Base-by-base conservation (phyloP, 768 basidiomycete genomes). In the Calocybe cyanea region DNA sequence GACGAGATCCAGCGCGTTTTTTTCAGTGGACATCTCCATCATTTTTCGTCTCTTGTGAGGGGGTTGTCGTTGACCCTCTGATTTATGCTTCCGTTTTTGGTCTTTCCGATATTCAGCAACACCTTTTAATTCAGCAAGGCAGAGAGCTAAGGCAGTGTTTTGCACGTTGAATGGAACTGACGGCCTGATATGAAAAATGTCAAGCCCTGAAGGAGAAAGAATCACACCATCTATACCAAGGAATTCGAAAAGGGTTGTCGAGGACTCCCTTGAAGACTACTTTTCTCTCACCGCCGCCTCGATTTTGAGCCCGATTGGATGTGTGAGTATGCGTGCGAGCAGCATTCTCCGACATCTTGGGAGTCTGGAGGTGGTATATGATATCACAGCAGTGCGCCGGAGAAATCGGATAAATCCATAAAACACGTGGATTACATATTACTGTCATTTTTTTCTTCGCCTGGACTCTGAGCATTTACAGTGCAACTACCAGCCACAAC, bases 231-330 rank as follows among this genome's bases (percentile, higher is more conserved):
- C 45, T 55, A 49, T 56, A 89, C 89, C 89, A 92, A 58, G 65
- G 60, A 13, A 90, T 68, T 9, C 75, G 73, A 54, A 85, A 84
- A 2, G 89, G 89, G 48, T 77, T 90, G 41, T 83, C 81, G 18
- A 92, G 66, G 0, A 84, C 82, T 47, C 77, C 74, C 52, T 80
- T 89, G 67, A 80, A 89, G 0, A 83, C 77, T 1, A 70, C 65
- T 56, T 82, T 90, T 37, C 72, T 77, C 18, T 88, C 85, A 35
- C 60, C 62, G 35, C 60, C 62, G 25, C 68, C 65, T 42, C 68
- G 68, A 17, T 65, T 60, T 52, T 71, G 81, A 21, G 76, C 78
- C 33, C 87, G 80, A 55, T 85, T 86, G 0, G 87, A 86, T 10
- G 63, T 62, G 49, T 83, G 77, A 5, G 67, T 75, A 49, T 85